Percentiles rank a stretch among this genome's conserved stretches.
These are phyloP conservation scores for Tylopilus vinaceipallidus DNA, from an alignment of 768 basidiomycete genomes.

Conservation along the genomic window DNA sequence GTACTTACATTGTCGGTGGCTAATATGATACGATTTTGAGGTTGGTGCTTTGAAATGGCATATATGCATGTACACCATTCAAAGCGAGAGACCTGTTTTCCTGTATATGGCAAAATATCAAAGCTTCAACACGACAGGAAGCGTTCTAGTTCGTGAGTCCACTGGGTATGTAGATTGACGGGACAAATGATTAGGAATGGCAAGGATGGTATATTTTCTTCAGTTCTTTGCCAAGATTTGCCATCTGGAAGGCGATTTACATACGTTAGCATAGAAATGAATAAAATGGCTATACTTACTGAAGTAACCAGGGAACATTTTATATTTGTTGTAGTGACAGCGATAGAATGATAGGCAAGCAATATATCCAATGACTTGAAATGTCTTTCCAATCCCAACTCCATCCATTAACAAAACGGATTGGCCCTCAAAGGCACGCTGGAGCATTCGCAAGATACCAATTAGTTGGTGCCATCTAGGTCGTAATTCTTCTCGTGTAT, in stretches of 20 bases:
- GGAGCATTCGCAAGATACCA: slow-evolving; percentile 19
- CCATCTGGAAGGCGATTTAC: neutral
- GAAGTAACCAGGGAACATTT: neutral
- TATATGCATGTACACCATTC: neutral
- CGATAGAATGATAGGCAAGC: slow-evolving; percentile 9
- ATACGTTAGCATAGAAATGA: neutral
- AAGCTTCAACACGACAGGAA: neutral
- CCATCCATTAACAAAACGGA: slow-evolving; percentile 25
- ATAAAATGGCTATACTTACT: neutral
- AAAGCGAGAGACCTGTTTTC: neutral
- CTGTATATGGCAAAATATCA: neutral
- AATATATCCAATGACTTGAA: slow-evolving; percentile 20
- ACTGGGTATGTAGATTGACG: slow-evolving; percentile 1
- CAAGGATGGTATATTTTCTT: neutral
- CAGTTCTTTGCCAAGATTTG: neutral
- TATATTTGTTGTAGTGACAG: neutral
- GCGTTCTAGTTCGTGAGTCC: neutral
- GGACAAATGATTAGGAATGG: neutral
- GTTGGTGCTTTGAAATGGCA: neutral
- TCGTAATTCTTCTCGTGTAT: neutral
- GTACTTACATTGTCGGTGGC: neutral
- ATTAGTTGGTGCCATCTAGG: slow-evolving; percentile 23
- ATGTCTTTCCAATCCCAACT: slow-evolving; percentile 23
- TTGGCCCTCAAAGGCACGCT: neutral
- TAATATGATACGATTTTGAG: neutral